These are phyloP conservation scores for Coemansia sp. DNA, from an alignment of 192 early-diverging fungal species.

Conservation along the genomic window DNA sequence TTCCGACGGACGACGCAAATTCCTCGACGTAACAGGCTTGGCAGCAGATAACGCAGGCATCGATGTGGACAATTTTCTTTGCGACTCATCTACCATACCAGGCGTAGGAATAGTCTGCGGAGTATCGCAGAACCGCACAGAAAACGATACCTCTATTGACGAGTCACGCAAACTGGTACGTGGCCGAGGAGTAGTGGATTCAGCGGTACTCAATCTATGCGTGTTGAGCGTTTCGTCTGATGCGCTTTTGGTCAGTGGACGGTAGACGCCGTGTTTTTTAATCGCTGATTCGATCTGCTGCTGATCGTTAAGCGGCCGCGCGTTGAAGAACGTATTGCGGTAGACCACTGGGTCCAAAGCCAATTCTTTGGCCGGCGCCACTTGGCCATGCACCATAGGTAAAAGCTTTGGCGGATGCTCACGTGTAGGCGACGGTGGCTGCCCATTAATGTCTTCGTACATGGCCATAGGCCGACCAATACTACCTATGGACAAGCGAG, in stretches of 20 bases:
- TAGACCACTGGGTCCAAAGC: conserved; percentile 34
- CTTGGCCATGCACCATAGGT: conserved; percentile 28
- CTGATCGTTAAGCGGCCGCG: conserved; percentile 26
- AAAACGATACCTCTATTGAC: not conserved
- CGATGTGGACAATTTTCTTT: conserved; percentile 2
- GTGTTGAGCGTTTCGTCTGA: conserved; percentile 36
- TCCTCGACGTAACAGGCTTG: not conserved
- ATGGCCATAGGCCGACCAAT: conserved; percentile 20
- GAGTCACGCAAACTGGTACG: not conserved
- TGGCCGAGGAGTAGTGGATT: not conserved
- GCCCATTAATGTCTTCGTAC: conserved; percentile 18
- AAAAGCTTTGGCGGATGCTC: conserved; percentile 31
- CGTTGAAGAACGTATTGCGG: conserved; percentile 48
- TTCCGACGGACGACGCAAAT: conserved; percentile 21
- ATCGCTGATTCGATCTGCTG: conserved; percentile 15
- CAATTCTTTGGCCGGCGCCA: conserved; percentile 6
- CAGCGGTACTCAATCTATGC: not conserved
- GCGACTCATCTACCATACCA: not conserved
- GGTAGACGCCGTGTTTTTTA: not conserved
- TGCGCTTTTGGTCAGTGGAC: conserved; percentile 18
- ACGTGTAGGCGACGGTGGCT: conserved; percentile 24
- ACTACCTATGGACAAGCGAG: conserved; percentile 19
- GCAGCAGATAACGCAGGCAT: conserved; percentile 9
- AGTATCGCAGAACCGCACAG: conserved; percentile 12
- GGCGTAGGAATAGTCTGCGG: conserved; percentile 13